Evolutionary conservation across 768 basidiomycete species (phyloP), one percentile per base, ranked within the genome.

Genomic region (Amanita pseudoporphyria): DNA sequence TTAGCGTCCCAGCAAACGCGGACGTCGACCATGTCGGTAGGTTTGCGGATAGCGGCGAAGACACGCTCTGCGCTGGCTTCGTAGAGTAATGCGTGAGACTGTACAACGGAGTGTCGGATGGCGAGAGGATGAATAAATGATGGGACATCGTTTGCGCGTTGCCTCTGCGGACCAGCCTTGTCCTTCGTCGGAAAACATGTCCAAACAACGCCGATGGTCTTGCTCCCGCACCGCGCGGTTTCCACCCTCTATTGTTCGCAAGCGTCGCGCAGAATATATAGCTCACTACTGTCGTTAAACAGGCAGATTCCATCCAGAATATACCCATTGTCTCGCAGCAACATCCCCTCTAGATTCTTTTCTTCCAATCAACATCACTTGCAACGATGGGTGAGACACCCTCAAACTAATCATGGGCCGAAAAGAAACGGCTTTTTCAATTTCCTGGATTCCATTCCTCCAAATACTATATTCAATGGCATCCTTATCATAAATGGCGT

Each of bases 21-120:
- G 88, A 89, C 1, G 89, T 90, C 5, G 88, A 90, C 90, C 89
- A 92, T 54, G 82, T 84, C 19, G 89, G 89, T 53, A 92, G 66
- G 62, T 91, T 92, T 6, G 87, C 81, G 2, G 87, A 81, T 43
- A 92, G 69, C 2, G 88, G 82, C 6, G 83, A 84, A 21, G 79
- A 62, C 9, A 71, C 71, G 47, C 67, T 75, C 38, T 74, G 70
- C 18, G 70, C 69, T 13, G 88, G 84, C 64, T 84, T 90, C 47
- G 79, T 79, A 30, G 90, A 90, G 55, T 82, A 81, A 62, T 91
- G 87, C 1, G 86, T 87, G 35, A 92, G 72, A 56, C 75, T 83
- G 68, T 92, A 92, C 56, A 92, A 67, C 18, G 89, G 90, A 16
- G 86, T 86, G 64, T 92, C 89, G 49, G 88, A 84, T 40, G 89